Evolutionary conservation across 495 filamentous ascomycete species (phyloP), one percentile per base, ranked within the genome.

Genomic region (Penicillium bovifimosum): DNA sequence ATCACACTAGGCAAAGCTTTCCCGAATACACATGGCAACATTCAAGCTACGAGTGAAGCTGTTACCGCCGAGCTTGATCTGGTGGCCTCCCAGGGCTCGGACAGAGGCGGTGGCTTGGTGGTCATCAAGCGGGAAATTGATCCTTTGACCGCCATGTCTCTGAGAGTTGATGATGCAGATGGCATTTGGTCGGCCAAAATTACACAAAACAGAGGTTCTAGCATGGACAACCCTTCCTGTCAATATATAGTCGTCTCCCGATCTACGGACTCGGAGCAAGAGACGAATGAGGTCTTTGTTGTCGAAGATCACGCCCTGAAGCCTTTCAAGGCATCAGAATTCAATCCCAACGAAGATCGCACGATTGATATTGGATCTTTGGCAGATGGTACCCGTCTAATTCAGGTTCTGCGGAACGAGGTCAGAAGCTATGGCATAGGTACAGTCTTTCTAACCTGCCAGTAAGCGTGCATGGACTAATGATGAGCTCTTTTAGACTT

Each of bases 381-480:
- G 53, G 86, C 86, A 8, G 79, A 78, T 41, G 83, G 83, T 31
- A 86, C 76, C 51, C 81, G 88, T 43, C 81, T 97, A 41, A 81
- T 96, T 11, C 93, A 96, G 62, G 82, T 96, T 13, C 73, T 95
- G 32, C 85, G 81, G 53, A 86, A 81, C 27, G 91, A 96, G 58
- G 81, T 98, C 11, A 77, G 91, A 40, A 88, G 82, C 50, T 97
- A 95, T 61, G 91, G 96, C 64, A 84, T 81, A 65, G 85, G 90
- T 95, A 73, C 78, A 84, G 73, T 32, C 31, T 8, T 7, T 10
- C 28, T 10, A 48, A 20, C 1, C 34, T 43, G 5, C 36, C 39
- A 18, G 29, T 31, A 20, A n/a, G 34, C 27, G 9, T 36, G 24
- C 24, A 41, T 49, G 38, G 14, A 34, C 20, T 48, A 16, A 56